A percentile compares a stretch with the other conserved stretches of the same genome.
Conservation (phyloP, 2,329 filamentous ascomycete species). For the Trichoderma sp. region DNA sequence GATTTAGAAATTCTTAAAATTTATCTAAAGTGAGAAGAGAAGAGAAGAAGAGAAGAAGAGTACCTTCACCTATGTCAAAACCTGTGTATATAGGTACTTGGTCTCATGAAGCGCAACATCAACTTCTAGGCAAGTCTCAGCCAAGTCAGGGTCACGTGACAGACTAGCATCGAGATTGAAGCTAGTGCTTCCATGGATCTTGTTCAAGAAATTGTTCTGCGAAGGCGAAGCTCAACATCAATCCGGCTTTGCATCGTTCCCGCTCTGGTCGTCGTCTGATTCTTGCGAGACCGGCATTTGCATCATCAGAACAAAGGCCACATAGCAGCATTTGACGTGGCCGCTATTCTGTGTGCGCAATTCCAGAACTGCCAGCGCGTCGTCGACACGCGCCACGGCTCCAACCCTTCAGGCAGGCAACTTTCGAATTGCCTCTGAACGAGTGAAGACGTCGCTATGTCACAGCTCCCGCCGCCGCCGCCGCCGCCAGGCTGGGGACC, state of each 20-base stretch:
- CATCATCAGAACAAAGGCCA: conserved; percentile 24
- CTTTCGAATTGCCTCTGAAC: conserved; percentile 24
- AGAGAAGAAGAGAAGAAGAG: neutral
- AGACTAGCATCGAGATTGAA: conserved; percentile 2
- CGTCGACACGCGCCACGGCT: conserved; percentile 36
- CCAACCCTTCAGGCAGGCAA: conserved; percentile 31
- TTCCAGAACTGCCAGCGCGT: conserved; percentile 29
- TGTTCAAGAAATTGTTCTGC: conserved; percentile 37
- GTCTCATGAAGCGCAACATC: neutral
- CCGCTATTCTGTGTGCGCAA: neutral
- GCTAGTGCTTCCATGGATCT: conserved; percentile 23
- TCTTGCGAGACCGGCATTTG: conserved; percentile 29
- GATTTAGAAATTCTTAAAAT: neutral
- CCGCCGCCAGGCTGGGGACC: conserved; percentile 58
- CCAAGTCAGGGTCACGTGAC: conserved; percentile 28
- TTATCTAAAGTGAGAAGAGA: neutral
- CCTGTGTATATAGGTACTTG: neutral
- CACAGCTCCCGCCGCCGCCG: conserved; percentile 53
- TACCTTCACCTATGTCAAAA: neutral
- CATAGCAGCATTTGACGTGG: neutral
- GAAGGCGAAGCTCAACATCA: conserved; percentile 27
- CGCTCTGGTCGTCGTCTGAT: conserved; percentile 31
- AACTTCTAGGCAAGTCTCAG: neutral
- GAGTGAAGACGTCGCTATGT: conserved; percentile 43
- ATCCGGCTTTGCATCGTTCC: conserved; percentile 26